A percentile compares a stretch with the other conserved stretches of the same genome.
phyloP scores from a whole-genome alignment of 352 stramenopile genomes.

The Globisporangium viniferum region DNA sequence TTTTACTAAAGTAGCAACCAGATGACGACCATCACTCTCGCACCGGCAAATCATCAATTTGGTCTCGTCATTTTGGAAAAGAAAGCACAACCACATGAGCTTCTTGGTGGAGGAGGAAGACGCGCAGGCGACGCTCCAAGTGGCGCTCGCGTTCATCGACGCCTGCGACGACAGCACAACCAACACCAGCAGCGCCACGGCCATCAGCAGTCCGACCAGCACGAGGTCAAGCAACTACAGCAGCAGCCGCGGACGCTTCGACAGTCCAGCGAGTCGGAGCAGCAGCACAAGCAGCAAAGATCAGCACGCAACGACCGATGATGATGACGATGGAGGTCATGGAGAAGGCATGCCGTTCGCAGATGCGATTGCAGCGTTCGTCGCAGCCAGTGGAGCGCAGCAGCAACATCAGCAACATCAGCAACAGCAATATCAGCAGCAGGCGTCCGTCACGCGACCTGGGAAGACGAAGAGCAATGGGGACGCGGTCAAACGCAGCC shows the following conservation, averaged over 20 bases:
- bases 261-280: background rate
- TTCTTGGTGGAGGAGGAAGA: slow-evolving; percentile 17
- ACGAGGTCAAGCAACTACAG: background rate
- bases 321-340: too few relatives aligned
- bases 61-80: too few relatives aligned
- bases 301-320: too few relatives aligned
- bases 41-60: too few relatives aligned
- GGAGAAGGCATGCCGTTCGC: too few relatives aligned
- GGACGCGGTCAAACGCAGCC: background rate
- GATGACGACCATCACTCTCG: too few relatives aligned
- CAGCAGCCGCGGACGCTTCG: too few relatives aligned
- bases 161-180: slow-evolving; percentile 21
- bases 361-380: too few relatives aligned
- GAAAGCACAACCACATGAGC: background rate
- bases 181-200: background rate
- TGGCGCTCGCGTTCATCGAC: slow-evolving; percentile 43
- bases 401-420: background rate
- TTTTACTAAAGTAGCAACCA: too few relatives aligned
- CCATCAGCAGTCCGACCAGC: background rate
- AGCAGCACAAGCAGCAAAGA: too few relatives aligned
- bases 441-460: background rate
- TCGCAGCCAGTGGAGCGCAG: too few relatives aligned
- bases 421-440: background rate
- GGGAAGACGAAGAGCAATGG: background rate
- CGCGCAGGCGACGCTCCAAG: slow-evolving; percentile 24